Evolutionary conservation across 1,284 basidiomycete genomes (phyloP).

Genomic region (Takashimella koratensis): DNA sequence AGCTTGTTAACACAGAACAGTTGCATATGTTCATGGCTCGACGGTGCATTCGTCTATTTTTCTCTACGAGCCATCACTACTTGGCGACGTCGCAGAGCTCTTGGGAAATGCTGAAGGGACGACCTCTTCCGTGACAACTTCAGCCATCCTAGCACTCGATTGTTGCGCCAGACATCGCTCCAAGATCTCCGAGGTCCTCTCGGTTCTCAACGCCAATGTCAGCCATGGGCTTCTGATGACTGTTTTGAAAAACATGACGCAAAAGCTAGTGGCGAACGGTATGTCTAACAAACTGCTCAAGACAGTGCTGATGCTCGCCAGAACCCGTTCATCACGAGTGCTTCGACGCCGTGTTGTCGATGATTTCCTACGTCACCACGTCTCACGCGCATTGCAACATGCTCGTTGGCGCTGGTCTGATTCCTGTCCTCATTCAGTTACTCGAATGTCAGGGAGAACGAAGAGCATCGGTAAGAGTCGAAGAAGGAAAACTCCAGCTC

Average conservation of each 20-base stretch:
- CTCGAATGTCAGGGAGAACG: constrained; percentile 59
- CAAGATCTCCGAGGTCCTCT: constrained; percentile 81
- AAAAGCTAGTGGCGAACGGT: constrained; percentile 61
- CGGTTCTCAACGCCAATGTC: constrained; percentile 88
- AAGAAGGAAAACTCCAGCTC: no score
- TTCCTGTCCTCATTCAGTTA: constrained; percentile 83
- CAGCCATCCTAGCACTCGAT: constrained; percentile 83
- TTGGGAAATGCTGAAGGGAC: constrained; percentile 51
- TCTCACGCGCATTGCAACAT: constrained; percentile 82
- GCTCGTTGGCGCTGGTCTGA: constrained; percentile 93
- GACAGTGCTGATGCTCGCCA: constrained; percentile 8
- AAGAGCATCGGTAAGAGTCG: constrained; percentile 26
- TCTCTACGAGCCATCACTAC: constrained; percentile 84
- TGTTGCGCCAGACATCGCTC: constrained; percentile 79
- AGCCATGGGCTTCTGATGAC: constrained; percentile 94
- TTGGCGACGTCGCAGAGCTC: constrained; percentile 82
- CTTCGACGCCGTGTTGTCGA: constrained; percentile 78
- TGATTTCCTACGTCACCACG: constrained; percentile 82
- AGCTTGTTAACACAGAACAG: no score
- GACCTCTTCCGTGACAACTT: constrained; percentile 64
- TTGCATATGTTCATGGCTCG: background rate
- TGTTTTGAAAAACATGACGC: constrained; percentile 71
- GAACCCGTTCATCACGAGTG: constrained; percentile 66
- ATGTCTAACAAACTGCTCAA: constrained; percentile 24
- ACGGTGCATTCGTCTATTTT: constrained; percentile 78